Percentiles rank a stretch among this genome's conserved stretches.
Conservation (phyloP, 306 rosid species). For the Cucumis melo region DNA sequence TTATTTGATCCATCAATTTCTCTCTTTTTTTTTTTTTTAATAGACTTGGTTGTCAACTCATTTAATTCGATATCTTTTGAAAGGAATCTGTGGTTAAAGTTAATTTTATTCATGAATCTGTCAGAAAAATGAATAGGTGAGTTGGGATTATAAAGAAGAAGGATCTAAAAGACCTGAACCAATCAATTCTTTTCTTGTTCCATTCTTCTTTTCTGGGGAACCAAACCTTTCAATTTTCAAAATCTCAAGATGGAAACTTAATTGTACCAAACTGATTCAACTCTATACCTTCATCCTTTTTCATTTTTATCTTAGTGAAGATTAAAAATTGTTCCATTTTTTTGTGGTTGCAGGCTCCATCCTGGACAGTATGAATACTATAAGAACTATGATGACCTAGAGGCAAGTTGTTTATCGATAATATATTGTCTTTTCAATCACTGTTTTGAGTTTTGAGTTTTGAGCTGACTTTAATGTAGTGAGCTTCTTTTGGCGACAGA, state of each 20-base stretch:
- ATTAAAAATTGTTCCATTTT: neutral
- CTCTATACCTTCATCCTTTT: neutral
- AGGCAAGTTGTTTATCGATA: conserved; percentile 41
- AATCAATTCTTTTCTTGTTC: neutral
- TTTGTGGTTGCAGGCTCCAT: conserved; percentile 52
- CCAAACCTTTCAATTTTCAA: neutral
- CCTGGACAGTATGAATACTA: conserved; percentile 79
- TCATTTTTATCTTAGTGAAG: neutral
- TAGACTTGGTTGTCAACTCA: neutral
- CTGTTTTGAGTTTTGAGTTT: neutral
- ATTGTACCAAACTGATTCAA: neutral
- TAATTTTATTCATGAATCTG: neutral
- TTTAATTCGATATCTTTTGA: neutral
- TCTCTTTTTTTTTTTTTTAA: neutral
- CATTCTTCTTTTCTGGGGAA: neutral
- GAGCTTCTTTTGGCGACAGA: conserved; percentile 24
- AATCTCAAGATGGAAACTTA: neutral
- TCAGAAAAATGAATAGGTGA: neutral
- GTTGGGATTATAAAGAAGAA: neutral
- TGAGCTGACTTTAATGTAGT: neutral
- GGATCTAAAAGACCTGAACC: neutral
- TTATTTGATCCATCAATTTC: neutral
- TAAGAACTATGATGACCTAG: conserved; percentile 86
- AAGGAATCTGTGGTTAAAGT: neutral
- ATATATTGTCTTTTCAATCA: neutral